A percentile compares a stretch with the other conserved stretches of the same genome.
Evolutionary conservation across 768 basidiomycete genomes (phyloP).

Genomic region (Rossbeevera mucosa): DNA sequence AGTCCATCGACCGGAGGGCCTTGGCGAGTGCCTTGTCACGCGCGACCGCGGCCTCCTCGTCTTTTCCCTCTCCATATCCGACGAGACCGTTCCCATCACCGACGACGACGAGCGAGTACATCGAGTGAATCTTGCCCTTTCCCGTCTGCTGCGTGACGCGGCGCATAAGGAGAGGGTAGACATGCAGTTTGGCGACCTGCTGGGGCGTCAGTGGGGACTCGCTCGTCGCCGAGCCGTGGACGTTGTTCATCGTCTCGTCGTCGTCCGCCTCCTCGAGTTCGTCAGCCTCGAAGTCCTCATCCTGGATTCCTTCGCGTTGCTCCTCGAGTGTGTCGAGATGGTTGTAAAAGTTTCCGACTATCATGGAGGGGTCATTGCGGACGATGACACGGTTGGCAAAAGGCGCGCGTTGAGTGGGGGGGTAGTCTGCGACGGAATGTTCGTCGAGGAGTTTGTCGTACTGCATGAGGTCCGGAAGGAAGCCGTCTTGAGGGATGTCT

Average conservation of each 20-base stretch:
- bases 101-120: slow-evolving; percentile 62
- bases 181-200: slow-evolving; percentile 34
- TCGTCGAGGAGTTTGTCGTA: slow-evolving; percentile 60
- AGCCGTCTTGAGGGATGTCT: slow-evolving; percentile 23
- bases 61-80: slow-evolving; percentile 79
- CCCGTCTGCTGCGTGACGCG: slow-evolving; percentile 85
- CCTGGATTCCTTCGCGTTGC: slow-evolving; percentile 2
- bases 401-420: slow-evolving; percentile 47
- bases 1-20: slow-evolving; percentile 88
- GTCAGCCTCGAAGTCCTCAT: slow-evolving; percentile 12
- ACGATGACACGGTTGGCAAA: slow-evolving; percentile 60
- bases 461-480: slow-evolving; percentile 59
- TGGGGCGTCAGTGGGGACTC: slow-evolving; percentile 12
- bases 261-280: slow-evolving; percentile 17
- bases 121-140: slow-evolving; percentile 80
- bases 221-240: slow-evolving; percentile 13
- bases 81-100: slow-evolving; percentile 83
- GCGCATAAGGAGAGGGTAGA: slow-evolving; percentile 42
- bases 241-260: slow-evolving; percentile 15
- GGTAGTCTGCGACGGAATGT: slow-evolving; percentile 49
- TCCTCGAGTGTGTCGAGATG: slow-evolving; percentile 3
- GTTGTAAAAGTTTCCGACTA: slow-evolving; percentile 36
- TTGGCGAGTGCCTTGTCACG: slow-evolving; percentile 52
- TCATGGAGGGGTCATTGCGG: slow-evolving; percentile 70
- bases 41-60: slow-evolving; percentile 51